Evolutionary conservation across 148 eudicot genomes (phyloP), one percentile per base, ranked within the genome.

Genomic region (Chenopodium quinoa): DNA sequence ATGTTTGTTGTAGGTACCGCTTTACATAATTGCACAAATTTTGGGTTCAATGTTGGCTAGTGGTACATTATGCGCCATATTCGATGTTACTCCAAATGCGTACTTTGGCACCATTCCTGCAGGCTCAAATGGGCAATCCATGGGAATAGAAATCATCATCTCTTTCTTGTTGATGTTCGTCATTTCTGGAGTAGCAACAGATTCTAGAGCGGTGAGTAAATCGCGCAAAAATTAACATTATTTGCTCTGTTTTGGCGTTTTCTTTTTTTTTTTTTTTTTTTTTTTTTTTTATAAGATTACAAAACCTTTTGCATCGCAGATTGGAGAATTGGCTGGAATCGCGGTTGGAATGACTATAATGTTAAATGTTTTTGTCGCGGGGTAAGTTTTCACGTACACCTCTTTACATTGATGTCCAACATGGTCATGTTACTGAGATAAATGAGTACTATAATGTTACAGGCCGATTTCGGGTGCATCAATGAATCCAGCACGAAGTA

Each of bases 81-180:
- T 93, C 50, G 88, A 92, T 12, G 85, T 93, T 29, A 89, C 91
- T 0, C 87, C 86, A 0, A 79, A 89, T 27, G 87, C 90, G 9
- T 95, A 25, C 83, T 95, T 90, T 70, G 97, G 97, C 22, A 95
- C 98, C 0, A 71, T 87, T 68, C 98, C 98, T 0, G 83, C 64
- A 19, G 98, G 93, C 34, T 88, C 97, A 1, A 52, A 85, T 48
- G 60, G 16, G 0, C 98, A 95, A 79, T 91, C 98, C 14, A 77
- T 95, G 0, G 89, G 80, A 23, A 86, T 91, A 11, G 98, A 95
- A 81, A 91, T 95, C 34, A 48, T 95, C 81, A 88, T 90, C 60
- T 85, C 94, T 22, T 95, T 95, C 84, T 86, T 93, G 63, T 80
- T 95, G 34, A 92, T 95, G 97, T 95, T 95, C 46, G 91, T 91